Evolutionary conservation across 1,284 basidiomycete species (phyloP).

Genomic region (Sporisorium iseilematis-ciliati): DNA sequence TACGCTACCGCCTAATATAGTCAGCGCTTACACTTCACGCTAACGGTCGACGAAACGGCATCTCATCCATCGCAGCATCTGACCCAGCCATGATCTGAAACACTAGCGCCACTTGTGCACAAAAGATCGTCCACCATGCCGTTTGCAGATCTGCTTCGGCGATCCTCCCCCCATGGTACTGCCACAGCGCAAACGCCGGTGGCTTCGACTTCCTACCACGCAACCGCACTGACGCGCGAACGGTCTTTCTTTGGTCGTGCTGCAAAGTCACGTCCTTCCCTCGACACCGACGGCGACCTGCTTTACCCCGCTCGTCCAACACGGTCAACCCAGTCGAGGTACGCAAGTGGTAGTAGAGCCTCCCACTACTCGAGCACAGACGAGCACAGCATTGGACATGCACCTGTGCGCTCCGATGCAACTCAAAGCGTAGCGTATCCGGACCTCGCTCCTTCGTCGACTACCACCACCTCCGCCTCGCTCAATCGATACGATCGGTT

Average conservation of each 20-base stretch:
- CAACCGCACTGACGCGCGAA: constrained; percentile 2
- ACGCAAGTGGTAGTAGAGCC: constrained; percentile 1
- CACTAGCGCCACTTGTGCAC: not conserved
- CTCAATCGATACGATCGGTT: constrained; percentile 32
- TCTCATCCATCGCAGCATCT: too few species aligned
- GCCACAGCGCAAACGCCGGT: constrained; percentile 1
- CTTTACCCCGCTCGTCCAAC: constrained; percentile 22
- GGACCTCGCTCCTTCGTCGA: constrained; percentile 4
- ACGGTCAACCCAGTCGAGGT: not conserved
- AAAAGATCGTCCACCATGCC: constrained; percentile 20
- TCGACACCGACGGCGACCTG: constrained; percentile 12
- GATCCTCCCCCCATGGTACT: constrained; percentile 5
- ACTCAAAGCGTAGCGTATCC: constrained; percentile 2
- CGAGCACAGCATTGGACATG: constrained; percentile 29
- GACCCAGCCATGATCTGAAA: constrained; percentile 19
- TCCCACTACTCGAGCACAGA: constrained; percentile 28
- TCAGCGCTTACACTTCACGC: too few species aligned
- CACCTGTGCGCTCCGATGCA: constrained; percentile 19
- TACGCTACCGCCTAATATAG: too few species aligned
- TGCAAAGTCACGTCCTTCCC: constrained; percentile 10
- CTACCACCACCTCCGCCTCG: not conserved
- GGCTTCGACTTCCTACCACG: constrained; percentile 13
- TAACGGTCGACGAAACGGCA: too few species aligned
- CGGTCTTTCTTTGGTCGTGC: constrained; percentile 20
- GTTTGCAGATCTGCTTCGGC: constrained; percentile 31